Evolutionary conservation across 345 rosid genomes (phyloP).

Genomic region (Heritiera fomes): DNA sequence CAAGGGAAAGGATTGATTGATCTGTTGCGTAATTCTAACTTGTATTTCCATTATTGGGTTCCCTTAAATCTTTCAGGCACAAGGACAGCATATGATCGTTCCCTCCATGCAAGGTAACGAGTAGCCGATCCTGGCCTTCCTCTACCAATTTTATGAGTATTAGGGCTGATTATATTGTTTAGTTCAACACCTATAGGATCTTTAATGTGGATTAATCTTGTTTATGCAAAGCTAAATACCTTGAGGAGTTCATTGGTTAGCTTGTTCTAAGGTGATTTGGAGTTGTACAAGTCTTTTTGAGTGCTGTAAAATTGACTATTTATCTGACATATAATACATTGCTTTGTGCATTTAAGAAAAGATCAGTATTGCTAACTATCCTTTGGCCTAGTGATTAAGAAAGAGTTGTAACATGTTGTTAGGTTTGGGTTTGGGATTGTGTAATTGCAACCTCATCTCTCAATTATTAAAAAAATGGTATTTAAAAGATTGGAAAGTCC

Average conservation of each 20-base stretch:
- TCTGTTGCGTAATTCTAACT: not conserved
- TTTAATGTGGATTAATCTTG: slow-evolving; percentile 21
- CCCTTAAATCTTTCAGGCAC: slow-evolving; percentile 39
- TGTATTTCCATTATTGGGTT: slow-evolving; percentile 9
- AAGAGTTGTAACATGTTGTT: too few species aligned
- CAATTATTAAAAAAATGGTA: too few species aligned
- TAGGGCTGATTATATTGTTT: slow-evolving; percentile 29
- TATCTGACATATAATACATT: slow-evolving; percentile 7
- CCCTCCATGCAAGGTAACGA: slow-evolving; percentile 56
- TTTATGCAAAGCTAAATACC: slow-evolving; percentile 21
- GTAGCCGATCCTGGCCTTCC: slow-evolving; percentile 26
- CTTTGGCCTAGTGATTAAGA: too few species aligned
- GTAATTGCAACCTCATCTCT: too few species aligned
- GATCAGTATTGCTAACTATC: not conserved
- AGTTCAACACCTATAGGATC: slow-evolving; percentile 28
- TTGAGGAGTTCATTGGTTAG: not conserved
- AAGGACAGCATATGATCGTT: slow-evolving; percentile 50
- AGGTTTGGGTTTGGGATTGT: too few species aligned
- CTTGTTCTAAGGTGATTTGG: slow-evolving; percentile 15
- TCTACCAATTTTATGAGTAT: slow-evolving; percentile 19
- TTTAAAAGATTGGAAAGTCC: not conserved
- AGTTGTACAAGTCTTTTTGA: slow-evolving; percentile 14
- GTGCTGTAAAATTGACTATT: slow-evolving; percentile 33
- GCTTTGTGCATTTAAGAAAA: not conserved
- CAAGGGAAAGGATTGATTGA: not conserved